A percentile compares a stretch with the other conserved stretches of the same genome.
phyloP scores from a whole-genome alignment of 2,329 filamentous ascomycete genomes.

The Penicillium sp. region DNA sequence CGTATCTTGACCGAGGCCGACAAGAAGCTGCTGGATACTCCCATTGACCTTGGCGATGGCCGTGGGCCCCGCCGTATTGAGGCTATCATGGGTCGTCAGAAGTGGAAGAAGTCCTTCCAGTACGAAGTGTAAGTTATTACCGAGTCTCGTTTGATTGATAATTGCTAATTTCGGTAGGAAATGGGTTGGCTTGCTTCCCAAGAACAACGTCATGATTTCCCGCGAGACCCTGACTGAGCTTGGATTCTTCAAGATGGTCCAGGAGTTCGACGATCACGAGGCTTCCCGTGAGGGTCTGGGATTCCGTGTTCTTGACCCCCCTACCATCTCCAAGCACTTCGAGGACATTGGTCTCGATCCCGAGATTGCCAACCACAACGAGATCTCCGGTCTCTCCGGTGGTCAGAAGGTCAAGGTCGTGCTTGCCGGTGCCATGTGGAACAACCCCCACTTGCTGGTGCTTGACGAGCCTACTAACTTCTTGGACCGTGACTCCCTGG shows the following conservation, averaged over 20 bases:
- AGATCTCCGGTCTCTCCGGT: constrained; percentile 92
- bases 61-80: constrained; percentile 77
- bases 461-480: constrained; percentile 99
- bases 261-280: constrained; percentile 99
- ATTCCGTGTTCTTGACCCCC: constrained; percentile 88
- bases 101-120: constrained; percentile 99
- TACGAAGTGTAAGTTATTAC: constrained; percentile 76
- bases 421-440: constrained; percentile 95
- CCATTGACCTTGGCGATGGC: constrained; percentile 80
- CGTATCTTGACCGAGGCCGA: constrained; percentile 84
- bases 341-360: constrained; percentile 94
- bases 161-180: constrained; percentile 55
- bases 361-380: constrained; percentile 98
- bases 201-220: constrained; percentile 89
- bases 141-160: not conserved
- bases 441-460: constrained; percentile 95
- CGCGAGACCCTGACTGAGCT: constrained; percentile 84
- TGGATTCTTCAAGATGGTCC: constrained; percentile 89
- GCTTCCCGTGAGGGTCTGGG: constrained; percentile 97
- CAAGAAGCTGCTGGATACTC: constrained; percentile 86
- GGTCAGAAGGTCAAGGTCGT: constrained; percentile 99
- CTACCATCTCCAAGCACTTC: constrained; percentile 96
- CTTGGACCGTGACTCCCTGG: constrained; percentile 95
- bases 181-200: constrained; percentile 85
- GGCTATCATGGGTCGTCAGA: constrained; percentile 89